A percentile compares a stretch with the other conserved stretches of the same genome.
These are phyloP conservation scores for Phytophthora uliginosa DNA, from an alignment of 352 stramenopile species.

Conservation along the genomic window DNA sequence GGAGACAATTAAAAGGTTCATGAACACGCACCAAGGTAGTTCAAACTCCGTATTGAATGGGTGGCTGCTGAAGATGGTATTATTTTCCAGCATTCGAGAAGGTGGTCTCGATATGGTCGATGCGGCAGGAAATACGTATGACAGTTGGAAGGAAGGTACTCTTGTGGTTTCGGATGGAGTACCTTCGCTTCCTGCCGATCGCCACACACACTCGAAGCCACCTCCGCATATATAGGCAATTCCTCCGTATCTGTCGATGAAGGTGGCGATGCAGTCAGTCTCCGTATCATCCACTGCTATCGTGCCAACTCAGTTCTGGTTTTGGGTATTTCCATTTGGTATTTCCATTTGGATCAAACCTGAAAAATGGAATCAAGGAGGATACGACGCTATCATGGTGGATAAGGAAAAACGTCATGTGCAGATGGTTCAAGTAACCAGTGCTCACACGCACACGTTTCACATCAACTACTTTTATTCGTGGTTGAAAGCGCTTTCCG, in stretches of 20 bases:
- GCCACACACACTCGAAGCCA: too few relatives aligned
- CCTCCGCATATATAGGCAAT: too few relatives aligned
- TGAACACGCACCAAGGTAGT: slow-evolving; percentile 12
- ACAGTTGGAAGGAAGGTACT: not conserved
- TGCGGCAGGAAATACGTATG: not conserved
- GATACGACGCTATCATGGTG: slow-evolving; percentile 38
- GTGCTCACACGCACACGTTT: slow-evolving; percentile 23
- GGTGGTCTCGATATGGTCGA: not conserved
- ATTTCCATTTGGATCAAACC: slow-evolving; percentile 33
- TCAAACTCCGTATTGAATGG: slow-evolving; percentile 28
- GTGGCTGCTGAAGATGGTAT: slow-evolving; percentile 31
- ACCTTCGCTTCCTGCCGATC: slow-evolving; percentile 13
- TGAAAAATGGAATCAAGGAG: slow-evolving; percentile 29
- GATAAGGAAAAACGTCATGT: slow-evolving; percentile 16
- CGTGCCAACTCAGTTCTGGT: too few relatives aligned
- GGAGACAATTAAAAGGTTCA: slow-evolving; percentile 27
- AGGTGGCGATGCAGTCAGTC: too few relatives aligned
- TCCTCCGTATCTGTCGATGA: too few relatives aligned
- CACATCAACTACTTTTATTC: slow-evolving; percentile 25
- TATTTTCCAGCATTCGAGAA: slow-evolving; percentile 28
- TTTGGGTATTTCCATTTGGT: too few relatives aligned
- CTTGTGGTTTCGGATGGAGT: slow-evolving; percentile 14
- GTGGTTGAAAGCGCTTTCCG: slow-evolving; percentile 7
- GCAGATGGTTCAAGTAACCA: slow-evolving; percentile 36
- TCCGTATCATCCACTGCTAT: too few relatives aligned